These are phyloP conservation scores for Mycosarcoma mackinlayi DNA, from an alignment of 1,284 basidiomycete species.

Conservation along the genomic window DNA sequence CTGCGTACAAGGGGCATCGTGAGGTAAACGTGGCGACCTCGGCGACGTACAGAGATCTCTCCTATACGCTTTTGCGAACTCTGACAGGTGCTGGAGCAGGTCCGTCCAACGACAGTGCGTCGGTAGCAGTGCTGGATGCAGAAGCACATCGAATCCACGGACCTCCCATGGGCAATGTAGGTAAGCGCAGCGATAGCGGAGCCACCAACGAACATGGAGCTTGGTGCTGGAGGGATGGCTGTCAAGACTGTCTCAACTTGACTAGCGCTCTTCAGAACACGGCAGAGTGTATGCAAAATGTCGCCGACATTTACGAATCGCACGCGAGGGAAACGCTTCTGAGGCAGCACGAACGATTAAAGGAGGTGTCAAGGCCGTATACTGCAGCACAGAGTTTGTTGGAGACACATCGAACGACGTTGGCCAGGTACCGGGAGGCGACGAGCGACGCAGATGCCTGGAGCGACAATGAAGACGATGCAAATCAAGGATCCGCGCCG, in stretches of 20 bases:
- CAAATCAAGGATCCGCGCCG: not conserved
- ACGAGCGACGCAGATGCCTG: slow-evolving; percentile 17
- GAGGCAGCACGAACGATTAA: slow-evolving; percentile 79
- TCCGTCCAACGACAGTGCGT: slow-evolving; percentile 9
- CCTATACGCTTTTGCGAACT: slow-evolving; percentile 50
- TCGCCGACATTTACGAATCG: slow-evolving; percentile 81
- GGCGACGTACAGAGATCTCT: slow-evolving; percentile 48
- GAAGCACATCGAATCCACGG: slow-evolving; percentile 72
- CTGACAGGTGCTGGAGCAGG: slow-evolving; percentile 51
- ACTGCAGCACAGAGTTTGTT: slow-evolving; percentile 78
- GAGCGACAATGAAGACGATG: slow-evolving; percentile 8
- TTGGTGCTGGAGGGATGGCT: slow-evolving; percentile 86
- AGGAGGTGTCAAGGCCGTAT: slow-evolving; percentile 78
- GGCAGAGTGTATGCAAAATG: slow-evolving; percentile 77
- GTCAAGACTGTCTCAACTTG: slow-evolving; percentile 79
- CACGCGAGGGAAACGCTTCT: slow-evolving; percentile 79
- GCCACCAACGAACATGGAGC: slow-evolving; percentile 78
- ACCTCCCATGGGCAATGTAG: slow-evolving; percentile 66
- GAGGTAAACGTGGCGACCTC: slow-evolving; percentile 35
- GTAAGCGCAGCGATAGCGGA: slow-evolving; percentile 71
- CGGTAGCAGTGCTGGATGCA: slow-evolving; percentile 76
- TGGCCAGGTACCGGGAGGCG: slow-evolving; percentile 70
- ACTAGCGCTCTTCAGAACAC: slow-evolving; percentile 83
- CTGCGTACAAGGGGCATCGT: slow-evolving; percentile 31
- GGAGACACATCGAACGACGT: slow-evolving; percentile 73